phyloP scores from a whole-genome alignment of 306 rosid genomes.

The Canavalia ensiformis region DNA sequence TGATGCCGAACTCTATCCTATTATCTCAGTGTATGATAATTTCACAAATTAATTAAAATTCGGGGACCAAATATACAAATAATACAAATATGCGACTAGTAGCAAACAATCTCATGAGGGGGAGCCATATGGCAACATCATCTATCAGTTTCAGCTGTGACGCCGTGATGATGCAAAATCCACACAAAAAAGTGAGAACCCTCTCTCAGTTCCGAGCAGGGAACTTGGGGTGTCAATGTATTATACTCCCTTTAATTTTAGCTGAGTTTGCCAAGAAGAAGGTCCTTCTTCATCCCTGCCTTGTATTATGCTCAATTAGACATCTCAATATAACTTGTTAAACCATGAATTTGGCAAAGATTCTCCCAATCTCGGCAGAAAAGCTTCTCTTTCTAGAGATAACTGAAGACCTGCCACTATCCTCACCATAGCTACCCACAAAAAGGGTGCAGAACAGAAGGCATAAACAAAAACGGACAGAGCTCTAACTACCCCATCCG shows the following conservation, averaged over 20 bases:
- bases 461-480: slow-evolving; percentile 70
- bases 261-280: neutral
- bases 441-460: slow-evolving; percentile 64
- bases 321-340: slow-evolving; percentile 56
- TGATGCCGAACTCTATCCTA: neutral
- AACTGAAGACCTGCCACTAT: slow-evolving; percentile 60
- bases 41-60: neutral
- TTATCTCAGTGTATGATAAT: neutral
- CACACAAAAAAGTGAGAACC: neutral
- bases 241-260: neutral
- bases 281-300: neutral
- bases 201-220: neutral
- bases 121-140: neutral
- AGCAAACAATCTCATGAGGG: neutral
- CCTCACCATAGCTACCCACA: slow-evolving; percentile 61
- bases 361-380: slow-evolving; percentile 62
- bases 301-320: neutral
- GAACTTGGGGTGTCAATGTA: neutral
- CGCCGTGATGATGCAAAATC: slow-evolving; percentile 18
- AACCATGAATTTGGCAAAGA: slow-evolving; percentile 53
- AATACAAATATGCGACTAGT: neutral
- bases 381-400: slow-evolving; percentile 74
- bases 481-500: slow-evolving; percentile 75
- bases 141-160: neutral
- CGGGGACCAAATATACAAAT: neutral